A percentile compares a stretch with the other conserved stretches of the same genome.
phyloP scores from a whole-genome alignment of 1,139 yeast species.

The Meyerozyma carpophila region DNA sequence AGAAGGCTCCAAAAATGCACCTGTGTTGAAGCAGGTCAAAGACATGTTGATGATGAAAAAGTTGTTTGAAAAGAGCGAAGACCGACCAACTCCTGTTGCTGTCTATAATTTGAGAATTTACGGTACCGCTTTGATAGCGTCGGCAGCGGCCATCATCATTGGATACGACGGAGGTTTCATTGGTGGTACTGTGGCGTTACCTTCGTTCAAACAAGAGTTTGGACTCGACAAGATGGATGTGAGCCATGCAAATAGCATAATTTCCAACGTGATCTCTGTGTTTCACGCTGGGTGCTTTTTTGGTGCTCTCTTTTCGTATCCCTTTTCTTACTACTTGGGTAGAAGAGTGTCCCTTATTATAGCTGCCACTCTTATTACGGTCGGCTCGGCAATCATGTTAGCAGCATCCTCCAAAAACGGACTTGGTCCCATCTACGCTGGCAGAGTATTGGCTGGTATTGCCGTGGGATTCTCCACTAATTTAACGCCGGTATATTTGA shows the following conservation, averaged over 20 bases:
- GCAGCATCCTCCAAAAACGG: slow-evolving; percentile 26
- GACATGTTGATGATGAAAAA: slow-evolving; percentile 15
- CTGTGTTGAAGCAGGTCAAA: not conserved
- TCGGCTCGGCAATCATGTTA: slow-evolving; percentile 38
- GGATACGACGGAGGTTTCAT: slow-evolving; percentile 43
- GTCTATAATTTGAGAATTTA: slow-evolving; percentile 35
- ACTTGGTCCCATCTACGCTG: slow-evolving; percentile 37
- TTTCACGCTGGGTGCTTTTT: slow-evolving; percentile 46
- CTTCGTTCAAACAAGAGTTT: slow-evolving; percentile 31
- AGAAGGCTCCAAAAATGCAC: not conserved
- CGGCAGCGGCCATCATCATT: slow-evolving; percentile 34
- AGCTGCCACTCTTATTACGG: slow-evolving; percentile 30
- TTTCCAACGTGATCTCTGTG: slow-evolving; percentile 36
- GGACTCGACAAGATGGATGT: slow-evolving; percentile 22
- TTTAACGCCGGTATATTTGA: slow-evolving; percentile 36
- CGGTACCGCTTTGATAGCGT: slow-evolving; percentile 34
- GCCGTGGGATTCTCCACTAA: slow-evolving; percentile 39
- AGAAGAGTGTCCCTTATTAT: slow-evolving; percentile 28
- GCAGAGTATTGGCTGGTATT: slow-evolving; percentile 36
- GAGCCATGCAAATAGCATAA: slow-evolving; percentile 18
- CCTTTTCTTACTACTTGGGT: slow-evolving; percentile 35
- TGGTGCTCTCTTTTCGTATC: slow-evolving; percentile 40
- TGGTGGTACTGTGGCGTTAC: slow-evolving; percentile 38
- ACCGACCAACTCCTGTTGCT: slow-evolving; percentile 34
- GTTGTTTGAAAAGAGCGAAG: slow-evolving; percentile 30